A percentile compares a stretch with the other conserved stretches of the same genome.
These are phyloP conservation scores for Thelephora terrestris DNA, from an alignment of 1,284 basidiomycete species.

Conservation along the genomic window DNA sequence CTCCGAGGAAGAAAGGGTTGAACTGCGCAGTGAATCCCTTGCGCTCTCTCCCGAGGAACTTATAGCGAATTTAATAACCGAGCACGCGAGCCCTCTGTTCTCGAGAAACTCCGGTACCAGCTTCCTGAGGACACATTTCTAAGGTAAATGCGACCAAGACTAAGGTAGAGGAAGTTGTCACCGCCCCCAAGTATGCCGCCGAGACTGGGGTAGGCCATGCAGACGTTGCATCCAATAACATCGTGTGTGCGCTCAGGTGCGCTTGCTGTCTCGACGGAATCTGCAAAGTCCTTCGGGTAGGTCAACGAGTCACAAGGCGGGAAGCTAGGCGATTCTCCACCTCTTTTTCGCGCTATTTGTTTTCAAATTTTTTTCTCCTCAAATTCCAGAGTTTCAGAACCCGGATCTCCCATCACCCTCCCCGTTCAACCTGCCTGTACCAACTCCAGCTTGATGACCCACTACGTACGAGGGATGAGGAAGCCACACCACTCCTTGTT, in stretches of 20 bases:
- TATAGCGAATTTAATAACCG: too few relatives aligned
- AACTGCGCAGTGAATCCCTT: too few relatives aligned
- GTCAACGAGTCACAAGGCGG: slow-evolving; percentile 26
- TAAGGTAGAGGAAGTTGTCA: slow-evolving; percentile 17
- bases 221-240: slow-evolving; percentile 37
- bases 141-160: slow-evolving; percentile 29
- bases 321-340: slow-evolving; percentile 22
- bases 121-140: slow-evolving; percentile 20
- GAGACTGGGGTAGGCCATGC: slow-evolving; percentile 28
- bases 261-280: slow-evolving; percentile 22
- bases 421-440: slow-evolving; percentile 10
- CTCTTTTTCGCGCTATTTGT: slow-evolving; percentile 3
- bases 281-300: slow-evolving; percentile 29
- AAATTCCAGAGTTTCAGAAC: background rate
- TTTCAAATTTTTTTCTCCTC: background rate
- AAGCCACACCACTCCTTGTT: too few relatives aligned
- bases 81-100: slow-evolving; percentile 11
- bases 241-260: slow-evolving; percentile 23
- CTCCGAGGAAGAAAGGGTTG: background rate
- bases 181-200: slow-evolving; percentile 23
- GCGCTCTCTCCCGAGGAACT: too few relatives aligned
- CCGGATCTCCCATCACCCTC: background rate
- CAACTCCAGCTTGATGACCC: slow-evolving; percentile 2
- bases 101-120: slow-evolving; percentile 13
- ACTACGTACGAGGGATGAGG: too few relatives aligned